phyloP scores from a whole-genome alignment of 768 basidiomycete species.

The Lactarius deliciosus region DNA sequence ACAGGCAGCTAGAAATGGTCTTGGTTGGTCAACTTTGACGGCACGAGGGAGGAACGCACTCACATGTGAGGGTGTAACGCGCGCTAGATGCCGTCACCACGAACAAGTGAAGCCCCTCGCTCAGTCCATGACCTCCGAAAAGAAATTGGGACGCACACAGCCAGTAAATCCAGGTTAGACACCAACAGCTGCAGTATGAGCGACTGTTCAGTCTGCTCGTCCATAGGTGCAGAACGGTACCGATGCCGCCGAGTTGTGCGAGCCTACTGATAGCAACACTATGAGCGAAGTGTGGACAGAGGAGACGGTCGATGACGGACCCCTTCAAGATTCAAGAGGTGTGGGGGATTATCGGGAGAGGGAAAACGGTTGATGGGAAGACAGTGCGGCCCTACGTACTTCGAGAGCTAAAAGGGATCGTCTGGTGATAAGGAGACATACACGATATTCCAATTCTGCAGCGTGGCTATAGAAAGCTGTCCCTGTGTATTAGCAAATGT shows the following conservation, averaged over 20 bases:
- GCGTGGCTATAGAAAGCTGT: too few species aligned
- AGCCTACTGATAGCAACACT: not conserved
- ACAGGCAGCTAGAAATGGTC: slow-evolving; percentile 11
- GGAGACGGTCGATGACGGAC: not conserved
- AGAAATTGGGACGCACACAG: not conserved
- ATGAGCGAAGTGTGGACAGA: not conserved
- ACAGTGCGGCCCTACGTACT: not conserved
- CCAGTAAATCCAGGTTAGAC: not conserved
- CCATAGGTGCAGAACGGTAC: not conserved
- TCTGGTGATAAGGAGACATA: too few species aligned
- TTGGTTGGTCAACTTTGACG: not conserved
- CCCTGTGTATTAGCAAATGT: too few species aligned
- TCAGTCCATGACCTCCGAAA: not conserved
- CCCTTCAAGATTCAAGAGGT: not conserved
- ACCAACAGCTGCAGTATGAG: not conserved
- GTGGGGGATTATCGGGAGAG: not conserved
- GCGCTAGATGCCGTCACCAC: slow-evolving; percentile 7
- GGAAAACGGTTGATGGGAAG: not conserved
- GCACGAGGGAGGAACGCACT: not conserved
- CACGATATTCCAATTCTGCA: too few species aligned
- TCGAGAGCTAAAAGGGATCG: too few species aligned
- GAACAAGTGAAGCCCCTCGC: not conserved
- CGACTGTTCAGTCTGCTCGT: too few species aligned
- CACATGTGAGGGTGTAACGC: slow-evolving; percentile 23
- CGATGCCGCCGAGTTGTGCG: not conserved